phyloP scores from a whole-genome alignment of 179 eudicot species.

The Silene coronaria region DNA sequence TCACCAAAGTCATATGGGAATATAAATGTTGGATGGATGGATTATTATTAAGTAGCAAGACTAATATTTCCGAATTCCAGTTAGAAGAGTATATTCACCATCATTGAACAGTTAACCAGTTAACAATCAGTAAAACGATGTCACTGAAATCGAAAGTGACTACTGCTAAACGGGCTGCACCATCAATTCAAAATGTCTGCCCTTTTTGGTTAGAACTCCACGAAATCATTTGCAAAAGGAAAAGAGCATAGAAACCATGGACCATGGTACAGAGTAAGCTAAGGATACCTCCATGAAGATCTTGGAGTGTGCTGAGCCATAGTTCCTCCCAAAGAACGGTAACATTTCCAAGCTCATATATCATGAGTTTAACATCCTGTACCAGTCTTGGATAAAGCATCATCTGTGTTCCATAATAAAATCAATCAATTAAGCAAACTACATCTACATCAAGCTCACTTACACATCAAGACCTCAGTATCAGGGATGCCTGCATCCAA shows the following conservation, averaged over 20 bases:
- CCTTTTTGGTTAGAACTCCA: constrained; percentile 1
- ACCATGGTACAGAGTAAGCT: constrained; percentile 17
- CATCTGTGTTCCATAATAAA: constrained; percentile 47
- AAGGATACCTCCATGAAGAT: constrained; percentile 88
- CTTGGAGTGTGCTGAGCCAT: constrained; percentile 98
- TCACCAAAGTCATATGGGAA: neutral
- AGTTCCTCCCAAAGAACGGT: constrained; percentile 99
- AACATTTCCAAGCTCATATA: constrained; percentile 85
- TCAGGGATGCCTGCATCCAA: constrained; percentile 5
- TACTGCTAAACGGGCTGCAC: neutral
- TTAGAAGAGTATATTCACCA: constrained; percentile 7
- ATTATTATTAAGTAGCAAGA: neutral
- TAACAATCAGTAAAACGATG: neutral
- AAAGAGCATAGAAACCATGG: constrained; percentile 4
- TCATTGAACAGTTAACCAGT: constrained; percentile 3
- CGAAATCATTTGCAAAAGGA: constrained; percentile 11
- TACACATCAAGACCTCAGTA: constrained; percentile 10
- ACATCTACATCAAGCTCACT: neutral
- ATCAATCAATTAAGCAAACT: constrained; percentile 21
- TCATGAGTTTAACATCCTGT: constrained; percentile 90
- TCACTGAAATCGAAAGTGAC: constrained; percentile 7
- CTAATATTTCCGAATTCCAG: constrained; percentile 6
- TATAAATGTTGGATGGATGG: neutral
- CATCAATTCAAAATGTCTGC: constrained; percentile 1
- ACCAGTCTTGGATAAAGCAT: constrained; percentile 85